A percentile compares a stretch with the other conserved stretches of the same genome.
Evolutionary conservation across 306 rosid genomes (phyloP).

Genomic region (Lithocarpus polystachyus): DNA sequence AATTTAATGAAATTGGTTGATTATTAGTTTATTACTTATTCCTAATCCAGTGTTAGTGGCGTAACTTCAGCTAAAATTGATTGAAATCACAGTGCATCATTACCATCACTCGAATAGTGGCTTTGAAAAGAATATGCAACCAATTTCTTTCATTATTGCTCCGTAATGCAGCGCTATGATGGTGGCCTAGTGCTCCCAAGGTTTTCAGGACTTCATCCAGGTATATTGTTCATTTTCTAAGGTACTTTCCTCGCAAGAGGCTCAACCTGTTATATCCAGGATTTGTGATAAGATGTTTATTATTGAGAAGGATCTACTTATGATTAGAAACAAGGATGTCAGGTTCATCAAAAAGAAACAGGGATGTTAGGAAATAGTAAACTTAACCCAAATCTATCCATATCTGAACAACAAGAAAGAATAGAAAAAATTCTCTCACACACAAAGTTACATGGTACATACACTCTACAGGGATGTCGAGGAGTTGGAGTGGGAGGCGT

Average conservation of each 20-base stretch:
- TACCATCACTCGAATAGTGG: background rate
- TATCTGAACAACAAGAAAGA: no score
- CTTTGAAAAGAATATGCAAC: constrained; percentile 19
- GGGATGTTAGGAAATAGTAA: no score
- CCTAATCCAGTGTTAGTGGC: background rate
- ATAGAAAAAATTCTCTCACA: no score
- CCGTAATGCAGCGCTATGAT: background rate
- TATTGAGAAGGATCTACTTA: no score
- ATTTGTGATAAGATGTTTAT: background rate
- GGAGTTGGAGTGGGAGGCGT: no score
- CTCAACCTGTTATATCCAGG: background rate
- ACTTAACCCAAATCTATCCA: no score
- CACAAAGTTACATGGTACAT: no score
- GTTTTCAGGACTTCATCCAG: background rate
- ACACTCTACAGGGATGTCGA: no score
- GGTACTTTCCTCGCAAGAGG: background rate
- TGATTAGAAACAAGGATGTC: no score
- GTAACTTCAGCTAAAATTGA: background rate
- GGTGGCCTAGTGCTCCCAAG: background rate
- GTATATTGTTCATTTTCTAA: background rate
- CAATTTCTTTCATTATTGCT: background rate
- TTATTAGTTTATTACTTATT: background rate
- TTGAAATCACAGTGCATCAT: background rate
- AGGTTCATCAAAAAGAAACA: no score
- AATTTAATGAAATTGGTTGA: background rate